Evolutionary conservation across 2,329 filamentous ascomycete species (phyloP).

Genomic region (Pseudofabraea citricarpa): DNA sequence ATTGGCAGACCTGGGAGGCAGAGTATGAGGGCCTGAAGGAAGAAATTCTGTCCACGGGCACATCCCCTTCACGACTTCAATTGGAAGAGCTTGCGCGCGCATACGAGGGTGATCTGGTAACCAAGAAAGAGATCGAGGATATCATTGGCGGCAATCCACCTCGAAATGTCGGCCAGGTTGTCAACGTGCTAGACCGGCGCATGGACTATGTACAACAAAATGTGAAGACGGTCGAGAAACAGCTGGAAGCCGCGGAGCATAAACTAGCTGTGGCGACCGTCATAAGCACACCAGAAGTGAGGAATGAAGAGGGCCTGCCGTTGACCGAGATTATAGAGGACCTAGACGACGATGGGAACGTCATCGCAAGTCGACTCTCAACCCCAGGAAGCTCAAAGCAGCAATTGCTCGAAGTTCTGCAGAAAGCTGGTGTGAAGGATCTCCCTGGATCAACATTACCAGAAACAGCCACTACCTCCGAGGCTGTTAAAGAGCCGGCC

Average conservation of each 20-base stretch:
- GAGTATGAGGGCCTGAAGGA: slow-evolving; percentile 90
- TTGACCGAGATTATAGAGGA: slow-evolving; percentile 90
- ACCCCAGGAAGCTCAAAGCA: slow-evolving; percentile 63
- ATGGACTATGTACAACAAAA: slow-evolving; percentile 90
- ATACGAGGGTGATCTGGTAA: slow-evolving; percentile 56
- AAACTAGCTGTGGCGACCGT: slow-evolving; percentile 61
- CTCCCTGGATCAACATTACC: slow-evolving; percentile 20
- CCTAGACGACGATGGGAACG: slow-evolving; percentile 84
- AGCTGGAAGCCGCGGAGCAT: slow-evolving; percentile 60
- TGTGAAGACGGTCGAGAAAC: slow-evolving; percentile 66
- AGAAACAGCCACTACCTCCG: slow-evolving; percentile 12
- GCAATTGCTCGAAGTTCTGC: slow-evolving; percentile 65
- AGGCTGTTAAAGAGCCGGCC: neutral
- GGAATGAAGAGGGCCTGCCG: slow-evolving; percentile 66
- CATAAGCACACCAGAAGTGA: slow-evolving; percentile 53
- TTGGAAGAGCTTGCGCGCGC: slow-evolving; percentile 47
- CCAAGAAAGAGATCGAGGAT: slow-evolving; percentile 50
- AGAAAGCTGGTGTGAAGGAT: slow-evolving; percentile 68
- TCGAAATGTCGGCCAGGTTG: slow-evolving; percentile 57
- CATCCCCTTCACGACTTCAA: slow-evolving; percentile 40
- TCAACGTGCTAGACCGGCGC: slow-evolving; percentile 65
- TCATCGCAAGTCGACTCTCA: slow-evolving; percentile 63
- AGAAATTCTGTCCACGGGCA: slow-evolving; percentile 53
- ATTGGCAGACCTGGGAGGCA: slow-evolving; percentile 88
- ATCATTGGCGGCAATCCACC: slow-evolving; percentile 35